Conservation (phyloP, 2,329 filamentous ascomycete species). For the Stemphylium beticola region DNA sequence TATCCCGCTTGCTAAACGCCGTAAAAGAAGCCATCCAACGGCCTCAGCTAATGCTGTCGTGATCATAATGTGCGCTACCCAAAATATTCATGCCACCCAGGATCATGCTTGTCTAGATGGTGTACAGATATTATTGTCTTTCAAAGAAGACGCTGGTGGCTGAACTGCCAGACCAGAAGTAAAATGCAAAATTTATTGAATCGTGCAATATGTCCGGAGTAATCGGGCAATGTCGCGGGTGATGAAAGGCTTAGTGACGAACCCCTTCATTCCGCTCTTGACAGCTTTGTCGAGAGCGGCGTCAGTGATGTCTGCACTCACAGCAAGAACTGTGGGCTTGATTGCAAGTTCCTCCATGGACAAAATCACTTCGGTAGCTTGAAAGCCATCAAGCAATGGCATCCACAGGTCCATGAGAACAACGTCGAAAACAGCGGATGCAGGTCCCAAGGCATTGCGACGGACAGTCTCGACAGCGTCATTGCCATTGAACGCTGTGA, state of each 20-base stretch:
- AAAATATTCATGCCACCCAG: slow-evolving; percentile 3
- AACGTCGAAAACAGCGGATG: slow-evolving; percentile 60
- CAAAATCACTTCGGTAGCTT: slow-evolving; percentile 69
- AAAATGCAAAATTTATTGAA: slow-evolving; percentile 9
- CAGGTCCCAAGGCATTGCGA: slow-evolving; percentile 39
- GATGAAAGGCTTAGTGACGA: slow-evolving; percentile 73
- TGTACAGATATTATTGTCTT: slow-evolving; percentile 15
- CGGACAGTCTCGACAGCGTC: slow-evolving; percentile 70
- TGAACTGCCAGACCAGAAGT: slow-evolving; percentile 1
- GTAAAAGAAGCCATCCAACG: slow-evolving; percentile 8
- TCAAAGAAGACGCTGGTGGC: slow-evolving; percentile 17
- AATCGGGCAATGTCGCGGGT: slow-evolving; percentile 66
- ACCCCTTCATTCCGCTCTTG: slow-evolving; percentile 69
- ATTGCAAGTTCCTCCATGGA: slow-evolving; percentile 49
- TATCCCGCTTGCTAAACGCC: slow-evolving; percentile 14
- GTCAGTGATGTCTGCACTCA: slow-evolving; percentile 71
- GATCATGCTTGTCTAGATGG: background rate
- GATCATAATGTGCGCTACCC: slow-evolving; percentile 24
- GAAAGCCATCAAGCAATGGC: slow-evolving; percentile 75
- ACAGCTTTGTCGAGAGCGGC: slow-evolving; percentile 66
- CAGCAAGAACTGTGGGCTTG: slow-evolving; percentile 62
- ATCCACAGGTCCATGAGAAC: slow-evolving; percentile 80
- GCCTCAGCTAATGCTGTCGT: slow-evolving; percentile 23
- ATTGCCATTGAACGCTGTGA: slow-evolving; percentile 71
- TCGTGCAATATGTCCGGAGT: slow-evolving; percentile 58